Percentiles rank a stretch among this genome's conserved stretches.
These are phyloP conservation scores for Ampelocalamus luodianensis DNA, from an alignment of 176 grass and related monocot genomes.

Conservation along the genomic window DNA sequence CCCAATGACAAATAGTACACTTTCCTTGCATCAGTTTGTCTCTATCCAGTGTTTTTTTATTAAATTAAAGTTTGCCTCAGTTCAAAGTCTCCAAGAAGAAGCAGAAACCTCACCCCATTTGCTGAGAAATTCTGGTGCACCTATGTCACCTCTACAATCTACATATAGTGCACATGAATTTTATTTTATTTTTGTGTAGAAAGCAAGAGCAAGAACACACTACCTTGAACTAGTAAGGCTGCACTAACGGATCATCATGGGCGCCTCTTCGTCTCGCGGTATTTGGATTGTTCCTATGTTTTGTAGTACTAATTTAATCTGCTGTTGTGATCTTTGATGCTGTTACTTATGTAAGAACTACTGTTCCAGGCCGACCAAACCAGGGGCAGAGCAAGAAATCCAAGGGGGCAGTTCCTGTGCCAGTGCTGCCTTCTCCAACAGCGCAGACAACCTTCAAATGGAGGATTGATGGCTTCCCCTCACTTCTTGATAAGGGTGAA, in stretches of 20 bases:
- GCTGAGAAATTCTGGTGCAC: not conserved
- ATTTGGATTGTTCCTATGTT: not conserved
- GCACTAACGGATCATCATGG: not conserved
- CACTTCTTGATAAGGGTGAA: constrained; percentile 39
- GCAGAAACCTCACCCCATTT: not conserved
- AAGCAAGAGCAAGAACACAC: not conserved
- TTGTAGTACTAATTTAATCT: not conserved
- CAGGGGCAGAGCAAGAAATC: constrained; percentile 3
- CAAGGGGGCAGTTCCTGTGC: not conserved
- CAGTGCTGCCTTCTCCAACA: not conserved
- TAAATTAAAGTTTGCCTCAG: not conserved
- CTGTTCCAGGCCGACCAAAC: constrained; percentile 19
- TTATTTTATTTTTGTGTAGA: not conserved
- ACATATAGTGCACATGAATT: not conserved
- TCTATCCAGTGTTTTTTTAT: not conserved
- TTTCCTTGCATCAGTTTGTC: not conserved
- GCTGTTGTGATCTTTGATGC: not conserved
- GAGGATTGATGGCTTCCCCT: constrained; percentile 55
- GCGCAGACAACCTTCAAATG: constrained; percentile 37
- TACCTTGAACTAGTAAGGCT: not conserved
- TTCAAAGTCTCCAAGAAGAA: not conserved
- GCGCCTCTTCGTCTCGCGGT: constrained; percentile 3
- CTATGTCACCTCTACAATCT: not conserved
- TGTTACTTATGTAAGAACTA: not conserved
- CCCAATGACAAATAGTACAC: not conserved